Conservation (phyloP, 345 rosid species). For the Raphanus raphanistrum region DNA sequence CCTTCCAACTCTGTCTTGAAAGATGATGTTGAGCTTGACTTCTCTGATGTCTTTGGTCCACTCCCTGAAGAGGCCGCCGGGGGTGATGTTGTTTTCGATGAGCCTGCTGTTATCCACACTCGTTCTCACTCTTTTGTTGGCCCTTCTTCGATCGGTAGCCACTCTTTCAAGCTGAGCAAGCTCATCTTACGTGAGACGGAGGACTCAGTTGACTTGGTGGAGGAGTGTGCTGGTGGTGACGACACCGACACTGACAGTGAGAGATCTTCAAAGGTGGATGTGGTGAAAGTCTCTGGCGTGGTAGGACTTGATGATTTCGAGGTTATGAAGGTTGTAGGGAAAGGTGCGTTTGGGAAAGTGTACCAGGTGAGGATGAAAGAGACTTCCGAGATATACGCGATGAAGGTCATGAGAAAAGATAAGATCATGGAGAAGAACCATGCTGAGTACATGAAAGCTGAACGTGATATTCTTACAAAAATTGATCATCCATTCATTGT, state of each 20-base stretch:
- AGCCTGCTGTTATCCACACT: conserved; percentile 66
- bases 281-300: conserved; percentile 27
- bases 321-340: conserved; percentile 85
- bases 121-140: conserved; percentile 96
- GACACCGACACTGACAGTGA: background rate
- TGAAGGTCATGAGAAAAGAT: conserved; percentile 99
- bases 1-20: conserved; percentile 23
- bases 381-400: conserved; percentile 82
- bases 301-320: conserved; percentile 87
- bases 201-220: conserved; percentile 53
- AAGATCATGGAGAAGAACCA: conserved; percentile 89
- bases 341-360: conserved; percentile 97
- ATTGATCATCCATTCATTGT: conserved; percentile 92
- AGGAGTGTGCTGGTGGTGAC: conserved; percentile 22
- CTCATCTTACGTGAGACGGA: conserved; percentile 53
- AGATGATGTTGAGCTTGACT: conserved; percentile 38
- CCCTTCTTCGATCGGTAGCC: conserved; percentile 65
- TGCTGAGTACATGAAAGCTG: conserved; percentile 93
- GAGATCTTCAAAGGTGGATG: conserved; percentile 23
- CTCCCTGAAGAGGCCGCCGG: conserved; percentile 26
- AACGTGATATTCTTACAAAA: conserved; percentile 84
- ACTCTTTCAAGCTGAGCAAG: conserved; percentile 63
- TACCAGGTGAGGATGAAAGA: conserved; percentile 85
- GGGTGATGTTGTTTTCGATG: conserved; percentile 44
- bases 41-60: conserved; percentile 45